These are phyloP conservation scores for Boechera retrofracta DNA, from an alignment of 345 rosid genomes.

Conservation along the genomic window DNA sequence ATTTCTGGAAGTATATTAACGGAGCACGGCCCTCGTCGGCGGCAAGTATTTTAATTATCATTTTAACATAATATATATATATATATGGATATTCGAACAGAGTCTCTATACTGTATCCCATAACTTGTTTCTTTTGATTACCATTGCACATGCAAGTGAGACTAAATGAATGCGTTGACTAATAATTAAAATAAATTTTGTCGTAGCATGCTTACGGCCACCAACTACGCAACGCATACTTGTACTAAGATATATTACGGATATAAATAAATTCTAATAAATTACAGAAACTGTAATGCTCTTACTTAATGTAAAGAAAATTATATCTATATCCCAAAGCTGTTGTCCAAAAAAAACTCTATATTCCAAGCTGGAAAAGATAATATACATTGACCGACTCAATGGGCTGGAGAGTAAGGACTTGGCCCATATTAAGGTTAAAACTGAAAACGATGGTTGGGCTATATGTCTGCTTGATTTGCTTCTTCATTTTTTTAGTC, in stretches of 20 bases:
- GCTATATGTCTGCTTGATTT: background rate
- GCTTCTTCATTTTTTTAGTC: too few relatives aligned
- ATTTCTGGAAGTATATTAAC: too few relatives aligned
- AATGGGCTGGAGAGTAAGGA: background rate
- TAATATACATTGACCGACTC: background rate
- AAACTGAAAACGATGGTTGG: background rate
- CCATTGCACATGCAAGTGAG: slow-evolving; percentile 15
- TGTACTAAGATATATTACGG: background rate
- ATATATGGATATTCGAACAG: background rate
- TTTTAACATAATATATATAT: too few relatives aligned
- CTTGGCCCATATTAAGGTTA: background rate
- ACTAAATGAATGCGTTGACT: background rate
- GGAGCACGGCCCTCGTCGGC: too few relatives aligned
- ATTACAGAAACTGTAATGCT: background rate
- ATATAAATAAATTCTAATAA: background rate
- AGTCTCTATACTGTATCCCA: background rate
- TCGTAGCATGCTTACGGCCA: background rate
- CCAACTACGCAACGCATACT: background rate
- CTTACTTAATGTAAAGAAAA: background rate
- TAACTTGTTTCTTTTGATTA: background rate
- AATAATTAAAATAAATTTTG: background rate
- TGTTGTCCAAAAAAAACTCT: too few relatives aligned
- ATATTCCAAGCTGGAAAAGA: too few relatives aligned
- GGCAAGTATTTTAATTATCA: too few relatives aligned
- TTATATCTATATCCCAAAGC: too few relatives aligned